Evolutionary conservation across 2,329 filamentous ascomycete genomes (phyloP).

Genomic region (Sclerotiophoma versabilis): DNA sequence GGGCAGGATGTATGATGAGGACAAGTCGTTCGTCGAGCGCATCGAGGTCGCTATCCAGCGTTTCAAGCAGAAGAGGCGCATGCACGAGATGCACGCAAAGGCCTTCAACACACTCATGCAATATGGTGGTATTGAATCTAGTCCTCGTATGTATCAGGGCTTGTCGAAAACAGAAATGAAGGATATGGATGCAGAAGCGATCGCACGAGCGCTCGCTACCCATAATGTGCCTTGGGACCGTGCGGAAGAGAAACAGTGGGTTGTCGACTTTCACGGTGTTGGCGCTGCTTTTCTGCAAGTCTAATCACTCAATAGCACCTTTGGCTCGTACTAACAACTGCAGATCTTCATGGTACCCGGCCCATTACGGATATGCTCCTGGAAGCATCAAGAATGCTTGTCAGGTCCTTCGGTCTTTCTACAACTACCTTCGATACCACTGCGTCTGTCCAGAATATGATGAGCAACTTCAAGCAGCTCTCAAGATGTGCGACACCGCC

Average conservation of each 20-base stretch:
- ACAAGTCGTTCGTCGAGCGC: constrained; percentile 63
- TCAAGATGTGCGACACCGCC: constrained; percentile 71
- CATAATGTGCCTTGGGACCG: constrained; percentile 64
- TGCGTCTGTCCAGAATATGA: constrained; percentile 84
- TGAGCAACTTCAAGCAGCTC: constrained; percentile 70
- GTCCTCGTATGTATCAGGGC: constrained; percentile 68
- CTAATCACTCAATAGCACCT: neutral
- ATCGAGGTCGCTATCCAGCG: constrained; percentile 86
- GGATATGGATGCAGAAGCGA: constrained; percentile 68
- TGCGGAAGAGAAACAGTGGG: constrained; percentile 65
- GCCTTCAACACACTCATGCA: constrained; percentile 82
- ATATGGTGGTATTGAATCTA: constrained; percentile 78
- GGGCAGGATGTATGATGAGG: constrained; percentile 69
- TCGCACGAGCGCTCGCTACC: constrained; percentile 68
- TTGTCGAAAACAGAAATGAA: constrained; percentile 67
- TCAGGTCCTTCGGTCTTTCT: constrained; percentile 80
- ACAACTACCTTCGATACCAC: constrained; percentile 85
- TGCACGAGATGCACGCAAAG: constrained; percentile 66
- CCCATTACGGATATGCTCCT: constrained; percentile 61
- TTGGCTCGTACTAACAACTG: constrained; percentile 41
- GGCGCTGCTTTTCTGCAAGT: constrained; percentile 79
- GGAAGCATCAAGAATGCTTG: constrained; percentile 65
- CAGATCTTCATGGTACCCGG: constrained; percentile 61
- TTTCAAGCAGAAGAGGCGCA: constrained; percentile 77
- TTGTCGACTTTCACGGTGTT: constrained; percentile 81